Conservation (phyloP, 2,329 filamentous ascomycete species). For the Scytalidium lignicola region DNA sequence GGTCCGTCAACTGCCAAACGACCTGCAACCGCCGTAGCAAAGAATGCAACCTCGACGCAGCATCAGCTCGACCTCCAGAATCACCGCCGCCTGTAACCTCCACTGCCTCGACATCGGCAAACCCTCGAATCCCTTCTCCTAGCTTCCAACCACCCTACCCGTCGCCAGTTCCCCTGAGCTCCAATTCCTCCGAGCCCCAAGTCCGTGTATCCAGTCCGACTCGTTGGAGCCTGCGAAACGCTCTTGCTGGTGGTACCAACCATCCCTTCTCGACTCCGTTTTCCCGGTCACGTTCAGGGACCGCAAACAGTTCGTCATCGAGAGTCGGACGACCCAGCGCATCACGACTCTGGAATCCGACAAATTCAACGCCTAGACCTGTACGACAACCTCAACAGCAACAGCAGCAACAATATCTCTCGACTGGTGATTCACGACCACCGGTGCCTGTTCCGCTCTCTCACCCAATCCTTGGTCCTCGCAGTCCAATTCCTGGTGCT, state of each 20-base stretch:
- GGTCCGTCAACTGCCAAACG: constrained; percentile 13
- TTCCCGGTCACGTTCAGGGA: constrained; percentile 14
- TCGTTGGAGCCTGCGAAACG: constrained; percentile 28
- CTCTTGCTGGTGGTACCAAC: constrained; percentile 19
- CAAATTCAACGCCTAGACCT: constrained; percentile 50
- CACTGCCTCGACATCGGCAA: constrained; percentile 12
- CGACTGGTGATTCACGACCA: constrained; percentile 9
- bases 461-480: constrained; percentile 23
- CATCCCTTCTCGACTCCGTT: constrained; percentile 21
- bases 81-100: constrained; percentile 9
- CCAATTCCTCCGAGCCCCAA: constrained; percentile 15
- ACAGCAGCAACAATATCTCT: constrained; percentile 10
- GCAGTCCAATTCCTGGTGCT: constrained; percentile 5
- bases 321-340: constrained; percentile 20
- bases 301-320: neutral
- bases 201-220: constrained; percentile 41
- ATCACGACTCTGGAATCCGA: constrained; percentile 52
- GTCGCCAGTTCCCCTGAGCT: constrained; percentile 12
- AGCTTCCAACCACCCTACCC: constrained; percentile 25
- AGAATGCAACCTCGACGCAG: neutral
- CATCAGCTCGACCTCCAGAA: neutral
- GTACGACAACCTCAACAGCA: constrained; percentile 23
- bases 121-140: constrained; percentile 23
- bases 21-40: constrained; percentile 15
- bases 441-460: constrained; percentile 24